Evolutionary conservation across 2,329 filamentous ascomycete genomes (phyloP).

Genomic region (Chrysoporthe deuterocubensis): DNA sequence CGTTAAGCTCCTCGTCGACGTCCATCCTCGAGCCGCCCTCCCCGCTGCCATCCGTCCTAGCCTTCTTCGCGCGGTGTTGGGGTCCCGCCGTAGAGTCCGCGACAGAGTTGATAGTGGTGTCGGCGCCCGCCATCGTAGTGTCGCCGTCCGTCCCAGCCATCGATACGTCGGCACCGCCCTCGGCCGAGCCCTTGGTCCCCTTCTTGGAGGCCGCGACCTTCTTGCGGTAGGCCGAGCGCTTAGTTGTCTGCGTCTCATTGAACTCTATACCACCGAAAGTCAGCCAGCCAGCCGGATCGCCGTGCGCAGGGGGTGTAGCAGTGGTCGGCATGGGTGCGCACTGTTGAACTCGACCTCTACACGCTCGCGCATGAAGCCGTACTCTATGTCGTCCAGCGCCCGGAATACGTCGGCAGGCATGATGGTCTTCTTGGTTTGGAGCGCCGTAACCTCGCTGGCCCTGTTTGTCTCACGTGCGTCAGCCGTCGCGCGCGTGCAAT

Average conservation of each 20-base stretch:
- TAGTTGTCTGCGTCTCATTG: slow-evolving; percentile 73
- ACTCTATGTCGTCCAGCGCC: slow-evolving; percentile 77
- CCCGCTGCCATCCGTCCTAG: slow-evolving; percentile 40
- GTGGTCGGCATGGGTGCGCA: slow-evolving; percentile 46
- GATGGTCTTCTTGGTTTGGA: slow-evolving; percentile 77
- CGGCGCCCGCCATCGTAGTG: slow-evolving; percentile 29
- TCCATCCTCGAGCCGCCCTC: slow-evolving; percentile 49
- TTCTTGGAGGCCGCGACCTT: slow-evolving; percentile 70
- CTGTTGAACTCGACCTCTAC: slow-evolving; percentile 78
- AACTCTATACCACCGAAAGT: slow-evolving; percentile 58
- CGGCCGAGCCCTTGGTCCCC: slow-evolving; percentile 36
- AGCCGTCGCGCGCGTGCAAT: neutral
- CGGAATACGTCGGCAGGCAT: slow-evolving; percentile 75
- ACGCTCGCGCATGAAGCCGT: slow-evolving; percentile 68
- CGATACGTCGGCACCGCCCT: slow-evolving; percentile 35
- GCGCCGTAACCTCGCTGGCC: slow-evolving; percentile 72
- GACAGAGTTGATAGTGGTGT: slow-evolving; percentile 30
- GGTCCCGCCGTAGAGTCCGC: slow-evolving; percentile 22
- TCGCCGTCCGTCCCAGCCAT: slow-evolving; percentile 38
- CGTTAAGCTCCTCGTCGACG: slow-evolving; percentile 45
- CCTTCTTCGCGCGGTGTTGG: slow-evolving; percentile 44
- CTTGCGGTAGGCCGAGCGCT: slow-evolving; percentile 73
- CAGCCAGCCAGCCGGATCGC: slow-evolving; percentile 18
- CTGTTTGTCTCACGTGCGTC: slow-evolving; percentile 44
- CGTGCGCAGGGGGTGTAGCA: neutral